Conservation (phyloP, 176 grass and related monocot genomes). For the Thalia dealbata region DNA sequence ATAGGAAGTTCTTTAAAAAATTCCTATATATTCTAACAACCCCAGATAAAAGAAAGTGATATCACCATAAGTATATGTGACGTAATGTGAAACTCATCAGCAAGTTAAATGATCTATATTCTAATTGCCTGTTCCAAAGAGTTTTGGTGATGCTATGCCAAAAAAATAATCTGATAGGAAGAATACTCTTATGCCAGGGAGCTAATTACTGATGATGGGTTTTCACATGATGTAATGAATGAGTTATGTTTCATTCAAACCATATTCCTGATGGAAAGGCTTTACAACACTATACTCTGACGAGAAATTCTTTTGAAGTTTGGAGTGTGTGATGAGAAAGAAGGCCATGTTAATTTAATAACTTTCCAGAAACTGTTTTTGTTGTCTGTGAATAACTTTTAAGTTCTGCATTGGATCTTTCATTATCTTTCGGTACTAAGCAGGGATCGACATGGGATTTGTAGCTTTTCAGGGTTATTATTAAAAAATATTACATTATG, state of each 20-base stretch:
- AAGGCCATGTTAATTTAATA: background rate
- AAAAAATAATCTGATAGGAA: background rate
- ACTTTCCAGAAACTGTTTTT: background rate
- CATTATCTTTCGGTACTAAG: background rate
- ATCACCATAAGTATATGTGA: too few species aligned
- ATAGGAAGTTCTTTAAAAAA: too few species aligned
- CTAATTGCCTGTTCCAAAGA: too few species aligned
- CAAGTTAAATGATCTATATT: too few species aligned
- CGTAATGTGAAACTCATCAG: too few species aligned
- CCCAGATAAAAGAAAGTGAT: too few species aligned
- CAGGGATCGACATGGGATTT: background rate
- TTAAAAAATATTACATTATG: too few species aligned
- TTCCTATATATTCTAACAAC: too few species aligned
- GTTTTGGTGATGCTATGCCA: too few species aligned
- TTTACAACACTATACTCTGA: background rate
- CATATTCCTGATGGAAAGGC: background rate
- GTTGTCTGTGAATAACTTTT: background rate
- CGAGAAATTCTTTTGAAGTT: background rate
- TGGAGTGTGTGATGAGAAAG: background rate
- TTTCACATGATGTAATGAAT: too few species aligned
- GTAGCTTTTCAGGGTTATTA: too few species aligned
- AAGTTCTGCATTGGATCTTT: background rate
- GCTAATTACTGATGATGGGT: background rate
- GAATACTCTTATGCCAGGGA: background rate
- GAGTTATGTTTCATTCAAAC: too few species aligned